Base-by-base conservation (phyloP, 345 rosid genomes). In the Orychophragmus violaceus region DNA sequence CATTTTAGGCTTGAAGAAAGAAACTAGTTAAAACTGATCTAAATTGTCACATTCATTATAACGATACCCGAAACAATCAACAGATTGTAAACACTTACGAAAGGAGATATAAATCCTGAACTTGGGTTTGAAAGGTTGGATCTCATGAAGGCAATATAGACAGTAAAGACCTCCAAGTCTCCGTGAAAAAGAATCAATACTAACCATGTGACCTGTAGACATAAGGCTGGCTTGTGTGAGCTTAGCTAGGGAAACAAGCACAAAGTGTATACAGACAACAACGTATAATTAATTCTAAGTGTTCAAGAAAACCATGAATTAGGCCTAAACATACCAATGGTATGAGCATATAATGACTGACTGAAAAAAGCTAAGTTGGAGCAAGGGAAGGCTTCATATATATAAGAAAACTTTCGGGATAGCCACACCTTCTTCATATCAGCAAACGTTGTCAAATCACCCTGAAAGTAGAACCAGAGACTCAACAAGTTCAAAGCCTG, bases 161-260 rank as follows among this genome's bases (percentile, higher is more conserved):
- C 97, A 93, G 78, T 90, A 88, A 16, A 93, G 81, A 37, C 90
- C 97, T 39, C 95, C 97, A n/a, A 88, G 77, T 70, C 88, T 83
- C 58, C 53, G 59, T 59, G 86, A 78, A 27, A 93, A 84, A 24
- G 90, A 83, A 66, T 53, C 77, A 61, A 59, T 41, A 51, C 77
- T 68, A 46, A 82, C 44, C 78, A 94, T 78, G 70, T 85, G 80
- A 76, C 95, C 97, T 94, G 88, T 81, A 79, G 30, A 32, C 9
- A 64, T 62, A 59, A 39, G 33, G 35, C n/a, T n/a, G n/a, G n/a
- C n/a, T n/a, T n/a, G 32, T 55, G 32, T 57, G 59, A 23, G 32
- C 46, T 25, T 35, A 51, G 35, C 35, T 29, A 24, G 32, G 35
- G 18, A 60, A 54, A 29, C 57, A 52, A 64, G 17, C 22, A 23